Conservation (phyloP, 306 rosid species). For the Hylodesmum podocarpum region DNA sequence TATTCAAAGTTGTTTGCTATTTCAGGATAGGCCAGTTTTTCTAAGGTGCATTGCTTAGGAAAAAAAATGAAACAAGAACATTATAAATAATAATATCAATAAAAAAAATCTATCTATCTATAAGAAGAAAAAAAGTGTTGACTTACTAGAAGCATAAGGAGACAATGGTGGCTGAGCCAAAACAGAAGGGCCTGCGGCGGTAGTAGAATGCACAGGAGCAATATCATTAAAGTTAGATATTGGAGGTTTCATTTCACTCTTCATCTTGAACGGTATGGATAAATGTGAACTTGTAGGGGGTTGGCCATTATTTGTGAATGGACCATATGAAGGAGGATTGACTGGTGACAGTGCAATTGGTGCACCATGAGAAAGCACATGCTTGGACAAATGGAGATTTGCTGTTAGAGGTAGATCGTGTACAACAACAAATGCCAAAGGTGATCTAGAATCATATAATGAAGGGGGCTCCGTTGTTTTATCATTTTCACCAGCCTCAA, state of each 20-base stretch:
- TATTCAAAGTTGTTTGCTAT: not conserved
- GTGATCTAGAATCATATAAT: not conserved
- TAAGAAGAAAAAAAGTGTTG: not conserved
- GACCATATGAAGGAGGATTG: not conserved
- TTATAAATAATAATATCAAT: not conserved
- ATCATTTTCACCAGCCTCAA: constrained; percentile 16
- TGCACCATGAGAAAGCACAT: not conserved
- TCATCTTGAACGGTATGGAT: constrained; percentile 41
- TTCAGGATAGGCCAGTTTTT: not conserved
- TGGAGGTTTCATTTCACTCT: constrained; percentile 1
- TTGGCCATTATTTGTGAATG: constrained; percentile 13
- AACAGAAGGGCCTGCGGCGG: constrained; percentile 27
- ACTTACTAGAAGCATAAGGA: constrained; percentile 24
- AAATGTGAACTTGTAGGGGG: constrained; percentile 58
- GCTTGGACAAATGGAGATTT: not conserved
- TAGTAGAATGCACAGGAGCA: constrained; percentile 15
- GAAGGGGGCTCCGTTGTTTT: not conserved
- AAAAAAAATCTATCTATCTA: not conserved
- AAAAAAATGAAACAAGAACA: not conserved
- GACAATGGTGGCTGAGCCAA: constrained; percentile 23
- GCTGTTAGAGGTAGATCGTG: not conserved
- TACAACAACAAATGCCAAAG: not conserved
- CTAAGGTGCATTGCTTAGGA: not conserved
- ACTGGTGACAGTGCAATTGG: constrained; percentile 3
- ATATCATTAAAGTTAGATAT: not conserved